phyloP scores from a whole-genome alignment of 148 eudicot genomes.

The Spergularia marina region DNA sequence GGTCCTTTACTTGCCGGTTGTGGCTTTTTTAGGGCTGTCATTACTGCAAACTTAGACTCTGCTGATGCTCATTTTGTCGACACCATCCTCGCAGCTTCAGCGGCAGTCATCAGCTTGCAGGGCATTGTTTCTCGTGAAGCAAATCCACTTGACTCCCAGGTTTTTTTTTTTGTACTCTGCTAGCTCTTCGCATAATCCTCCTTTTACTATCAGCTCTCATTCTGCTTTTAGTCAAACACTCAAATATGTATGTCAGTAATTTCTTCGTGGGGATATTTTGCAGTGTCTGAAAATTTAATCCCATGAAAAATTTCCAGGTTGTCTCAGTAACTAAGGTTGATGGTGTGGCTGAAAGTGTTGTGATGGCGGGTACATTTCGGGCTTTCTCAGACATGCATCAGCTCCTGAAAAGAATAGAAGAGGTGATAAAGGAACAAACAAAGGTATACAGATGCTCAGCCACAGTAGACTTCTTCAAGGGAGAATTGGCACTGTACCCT shows the following conservation, averaged over 20 bases:
- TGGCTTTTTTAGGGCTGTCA: slow-evolving; percentile 63
- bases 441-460: slow-evolving; percentile 62
- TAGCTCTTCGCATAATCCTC: neutral
- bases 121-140: slow-evolving; percentile 81
- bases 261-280: too few species aligned
- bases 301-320: slow-evolving; percentile 34
- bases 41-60: slow-evolving; percentile 26
- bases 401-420: slow-evolving; percentile 54
- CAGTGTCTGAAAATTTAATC: too few species aligned
- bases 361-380: slow-evolving; percentile 65
- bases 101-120: slow-evolving; percentile 71
- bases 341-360: slow-evolving; percentile 30
- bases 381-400: slow-evolving; percentile 62
- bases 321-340: slow-evolving; percentile 66
- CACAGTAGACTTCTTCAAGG: slow-evolving; percentile 57
- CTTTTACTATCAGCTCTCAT: neutral
- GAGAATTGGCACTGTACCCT: slow-evolving; percentile 56
- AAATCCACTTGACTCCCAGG: slow-evolving; percentile 77
- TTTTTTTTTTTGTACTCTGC: neutral
- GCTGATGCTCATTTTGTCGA: slow-evolving; percentile 26
- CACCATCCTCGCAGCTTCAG: slow-evolving; percentile 66
- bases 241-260: too few species aligned
- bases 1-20: slow-evolving; percentile 81
- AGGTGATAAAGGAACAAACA: slow-evolving; percentile 68
- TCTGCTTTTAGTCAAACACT: neutral